Evolutionary conservation across 169 alveolate species (phyloP).

Genomic region (Eimeria brunetti): DNA sequence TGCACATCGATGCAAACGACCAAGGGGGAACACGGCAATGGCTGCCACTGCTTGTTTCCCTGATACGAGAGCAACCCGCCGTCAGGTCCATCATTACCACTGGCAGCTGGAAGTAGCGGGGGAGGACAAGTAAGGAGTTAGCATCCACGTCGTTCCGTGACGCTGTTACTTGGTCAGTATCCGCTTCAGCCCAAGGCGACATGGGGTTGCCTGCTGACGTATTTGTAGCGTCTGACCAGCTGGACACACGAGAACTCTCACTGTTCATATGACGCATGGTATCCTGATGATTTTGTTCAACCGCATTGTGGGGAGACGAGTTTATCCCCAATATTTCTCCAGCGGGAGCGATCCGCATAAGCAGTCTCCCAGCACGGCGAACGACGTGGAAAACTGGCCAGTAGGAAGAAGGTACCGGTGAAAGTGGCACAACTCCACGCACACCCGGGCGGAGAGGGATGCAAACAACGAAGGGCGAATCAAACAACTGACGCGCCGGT

Average conservation of each 20-base stretch:
- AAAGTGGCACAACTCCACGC: constrained; percentile 39
- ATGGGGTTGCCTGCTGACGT: background rate
- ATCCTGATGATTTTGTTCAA: background rate
- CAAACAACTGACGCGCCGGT: background rate
- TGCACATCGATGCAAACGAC: constrained; percentile 61
- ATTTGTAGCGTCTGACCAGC: background rate
- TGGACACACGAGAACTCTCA: background rate
- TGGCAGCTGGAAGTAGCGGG: constrained; percentile 50
- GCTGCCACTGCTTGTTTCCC: constrained; percentile 20
- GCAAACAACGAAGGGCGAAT: constrained; percentile 42
- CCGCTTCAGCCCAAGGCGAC: constrained; percentile 25
- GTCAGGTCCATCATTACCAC: constrained; percentile 26
- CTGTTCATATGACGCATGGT: background rate
- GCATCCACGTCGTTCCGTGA: constrained; percentile 17
- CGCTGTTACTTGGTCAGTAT: constrained; percentile 7
- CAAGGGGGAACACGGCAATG: constrained; percentile 35
- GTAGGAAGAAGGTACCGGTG: constrained; percentile 25
- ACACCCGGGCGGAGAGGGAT: constrained; percentile 40
- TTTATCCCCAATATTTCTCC: constrained; percentile 7
- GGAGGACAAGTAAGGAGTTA: background rate
- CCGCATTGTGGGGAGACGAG: background rate
- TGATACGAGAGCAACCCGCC: constrained; percentile 33
- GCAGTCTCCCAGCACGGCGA: constrained; percentile 48
- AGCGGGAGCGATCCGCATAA: constrained; percentile 48
- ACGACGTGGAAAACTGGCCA: constrained; percentile 43